Evolutionary conservation across 495 filamentous ascomycete species (phyloP).

Genomic region (Haplographium delicatum): DNA sequence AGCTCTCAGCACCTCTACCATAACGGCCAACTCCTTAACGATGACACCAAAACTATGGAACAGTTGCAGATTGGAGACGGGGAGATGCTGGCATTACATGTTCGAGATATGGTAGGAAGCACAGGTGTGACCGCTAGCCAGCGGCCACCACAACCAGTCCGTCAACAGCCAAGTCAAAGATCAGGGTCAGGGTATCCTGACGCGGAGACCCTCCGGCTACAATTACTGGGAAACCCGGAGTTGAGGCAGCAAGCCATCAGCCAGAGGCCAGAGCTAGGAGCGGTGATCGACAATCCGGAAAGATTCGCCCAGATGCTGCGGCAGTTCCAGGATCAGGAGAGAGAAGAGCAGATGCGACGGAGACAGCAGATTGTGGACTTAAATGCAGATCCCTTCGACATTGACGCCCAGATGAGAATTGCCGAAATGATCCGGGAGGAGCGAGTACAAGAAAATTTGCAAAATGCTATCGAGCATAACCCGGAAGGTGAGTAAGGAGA

Average conservation of each 20-base stretch:
- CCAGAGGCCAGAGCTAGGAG: constrained; percentile 68
- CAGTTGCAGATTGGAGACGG: constrained; percentile 80
- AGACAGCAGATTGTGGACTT: constrained; percentile 70
- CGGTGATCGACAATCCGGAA: constrained; percentile 69
- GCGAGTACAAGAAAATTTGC: constrained; percentile 85
- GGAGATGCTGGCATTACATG: constrained; percentile 86
- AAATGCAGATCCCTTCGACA: constrained; percentile 88
- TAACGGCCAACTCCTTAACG: constrained; percentile 76
- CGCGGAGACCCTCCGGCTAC: constrained; percentile 75
- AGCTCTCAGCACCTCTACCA: constrained; percentile 72
- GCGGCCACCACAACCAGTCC: constrained; percentile 21
- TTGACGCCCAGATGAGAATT: constrained; percentile 85
- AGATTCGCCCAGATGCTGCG: constrained; percentile 67
- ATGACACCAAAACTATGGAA: constrained; percentile 72
- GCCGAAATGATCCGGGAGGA: constrained; percentile 96
- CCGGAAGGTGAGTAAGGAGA: constrained; percentile 68
- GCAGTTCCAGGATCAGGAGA: constrained; percentile 60
- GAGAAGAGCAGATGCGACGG: constrained; percentile 64
- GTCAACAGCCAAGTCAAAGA: constrained; percentile 24
- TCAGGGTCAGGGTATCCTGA: constrained; percentile 46
- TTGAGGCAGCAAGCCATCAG: constrained; percentile 62
- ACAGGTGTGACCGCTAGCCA: constrained; percentile 25
- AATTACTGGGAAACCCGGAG: constrained; percentile 73
- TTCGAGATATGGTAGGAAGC: constrained; percentile 49
- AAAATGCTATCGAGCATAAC: constrained; percentile 92